Conservation (phyloP, 208 protist genomes). For the Leptomonas pyrrhocoris region DNA sequence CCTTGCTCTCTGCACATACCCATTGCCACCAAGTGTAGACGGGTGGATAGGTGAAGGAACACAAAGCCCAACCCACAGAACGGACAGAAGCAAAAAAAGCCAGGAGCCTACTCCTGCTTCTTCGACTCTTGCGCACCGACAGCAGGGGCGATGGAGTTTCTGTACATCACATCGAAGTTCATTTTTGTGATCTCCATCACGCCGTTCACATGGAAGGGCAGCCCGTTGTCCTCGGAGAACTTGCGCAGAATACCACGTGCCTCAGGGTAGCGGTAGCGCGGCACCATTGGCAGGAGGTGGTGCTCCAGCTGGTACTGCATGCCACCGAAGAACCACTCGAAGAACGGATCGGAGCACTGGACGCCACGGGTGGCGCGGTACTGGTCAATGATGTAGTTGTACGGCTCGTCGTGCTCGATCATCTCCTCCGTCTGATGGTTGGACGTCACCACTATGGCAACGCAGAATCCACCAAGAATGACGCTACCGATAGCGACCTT, state of each 20-base stretch:
- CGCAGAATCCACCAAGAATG: constrained; percentile 69
- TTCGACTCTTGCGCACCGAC: constrained; percentile 19
- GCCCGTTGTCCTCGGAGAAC: constrained; percentile 75
- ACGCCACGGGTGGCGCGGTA: constrained; percentile 77
- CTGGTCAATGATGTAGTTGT: constrained; percentile 84
- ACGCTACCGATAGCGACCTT: constrained; percentile 71
- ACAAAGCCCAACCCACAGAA: not conserved
- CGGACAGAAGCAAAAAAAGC: constrained; percentile 1
- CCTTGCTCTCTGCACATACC: not conserved
- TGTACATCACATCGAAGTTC: constrained; percentile 73
- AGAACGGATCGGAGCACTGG: constrained; percentile 70
- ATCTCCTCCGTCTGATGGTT: constrained; percentile 88
- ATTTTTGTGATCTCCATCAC: constrained; percentile 63
- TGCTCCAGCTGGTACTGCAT: constrained; percentile 91
- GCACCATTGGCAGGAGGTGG: constrained; percentile 74
- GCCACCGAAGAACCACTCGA: constrained; percentile 83
- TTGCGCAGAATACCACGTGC: constrained; percentile 63
- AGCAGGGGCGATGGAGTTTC: constrained; percentile 30
- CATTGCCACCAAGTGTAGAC: not conserved
- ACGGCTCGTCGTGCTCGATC: constrained; percentile 67
- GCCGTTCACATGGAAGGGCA: constrained; percentile 74
- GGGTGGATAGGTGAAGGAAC: not conserved
- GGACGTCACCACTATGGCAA: constrained; percentile 75
- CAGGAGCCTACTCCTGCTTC: constrained; percentile 5
- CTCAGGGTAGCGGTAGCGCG: constrained; percentile 75